Percentiles rank a stretch among this genome's conserved stretches.
Evolutionary conservation across 257 asterid species (phyloP).

Genomic region (Hygrophila difformis): DNA sequence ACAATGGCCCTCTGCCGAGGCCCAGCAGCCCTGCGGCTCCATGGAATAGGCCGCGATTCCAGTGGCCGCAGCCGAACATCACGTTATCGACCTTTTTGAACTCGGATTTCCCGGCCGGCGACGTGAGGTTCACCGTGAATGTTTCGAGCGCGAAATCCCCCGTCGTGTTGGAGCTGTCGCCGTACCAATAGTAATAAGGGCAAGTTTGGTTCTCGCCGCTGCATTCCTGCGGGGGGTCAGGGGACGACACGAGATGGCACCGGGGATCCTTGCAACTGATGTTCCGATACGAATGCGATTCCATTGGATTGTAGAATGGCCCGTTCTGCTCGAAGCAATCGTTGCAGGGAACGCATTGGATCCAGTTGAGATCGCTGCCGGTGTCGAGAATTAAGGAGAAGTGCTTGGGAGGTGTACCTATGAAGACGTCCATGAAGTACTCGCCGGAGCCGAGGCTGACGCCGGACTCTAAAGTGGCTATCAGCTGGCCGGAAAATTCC

Average conservation of each 20-base stretch:
- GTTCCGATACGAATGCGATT: slow-evolving; percentile 44
- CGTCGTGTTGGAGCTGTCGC: slow-evolving; percentile 87
- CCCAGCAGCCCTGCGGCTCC: slow-evolving; percentile 94
- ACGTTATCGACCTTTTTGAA: slow-evolving; percentile 60
- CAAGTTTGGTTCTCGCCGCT: slow-evolving; percentile 39
- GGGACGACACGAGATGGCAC: slow-evolving; percentile 67
- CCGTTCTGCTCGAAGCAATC: slow-evolving; percentile 88
- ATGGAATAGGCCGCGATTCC: slow-evolving; percentile 89
- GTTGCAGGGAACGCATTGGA: slow-evolving; percentile 77
- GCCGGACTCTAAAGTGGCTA: slow-evolving; percentile 75
- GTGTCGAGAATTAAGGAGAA: slow-evolving; percentile 80
- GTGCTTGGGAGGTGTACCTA: slow-evolving; percentile 88
- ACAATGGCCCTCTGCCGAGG: slow-evolving; percentile 70
- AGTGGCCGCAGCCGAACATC: slow-evolving; percentile 96
- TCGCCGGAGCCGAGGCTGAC: slow-evolving; percentile 50
- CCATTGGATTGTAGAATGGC: slow-evolving; percentile 51
- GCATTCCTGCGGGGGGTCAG: slow-evolving; percentile 59
- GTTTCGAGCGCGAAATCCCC: slow-evolving; percentile 83
- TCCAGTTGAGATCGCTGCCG: slow-evolving; percentile 94
- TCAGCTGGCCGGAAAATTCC: slow-evolving; percentile 31
- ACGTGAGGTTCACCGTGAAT: slow-evolving; percentile 76
- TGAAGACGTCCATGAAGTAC: slow-evolving; percentile 79
- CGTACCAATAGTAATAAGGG: slow-evolving; percentile 93
- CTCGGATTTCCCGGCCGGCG: slow-evolving; percentile 31
- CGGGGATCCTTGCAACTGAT: slow-evolving; percentile 63